phyloP scores from a whole-genome alignment of 768 basidiomycete genomes.

The Leccinum subtestaceum region DNA sequence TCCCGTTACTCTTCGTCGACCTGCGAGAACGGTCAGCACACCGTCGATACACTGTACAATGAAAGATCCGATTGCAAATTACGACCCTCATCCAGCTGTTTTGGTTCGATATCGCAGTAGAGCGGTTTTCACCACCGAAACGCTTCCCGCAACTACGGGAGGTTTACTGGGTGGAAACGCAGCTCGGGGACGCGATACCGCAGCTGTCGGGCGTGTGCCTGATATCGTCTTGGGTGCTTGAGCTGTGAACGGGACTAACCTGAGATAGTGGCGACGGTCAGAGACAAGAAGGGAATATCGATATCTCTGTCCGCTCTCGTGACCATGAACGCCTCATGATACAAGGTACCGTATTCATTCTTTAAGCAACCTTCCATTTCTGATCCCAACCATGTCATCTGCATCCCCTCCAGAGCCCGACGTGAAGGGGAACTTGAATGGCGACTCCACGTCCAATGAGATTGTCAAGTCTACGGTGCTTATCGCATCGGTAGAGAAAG shows the following conservation, averaged over 20 bases:
- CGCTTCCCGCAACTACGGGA: slow-evolving; percentile 9
- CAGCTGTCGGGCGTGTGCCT: slow-evolving; percentile 21
- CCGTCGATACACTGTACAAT: neutral
- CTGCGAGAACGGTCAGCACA: neutral
- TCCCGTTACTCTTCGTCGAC: neutral
- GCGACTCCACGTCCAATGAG: slow-evolving; percentile 7
- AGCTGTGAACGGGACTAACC: neutral
- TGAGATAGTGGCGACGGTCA: neutral
- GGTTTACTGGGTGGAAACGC: neutral
- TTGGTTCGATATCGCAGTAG: neutral
- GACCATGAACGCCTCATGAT: slow-evolving; percentile 4
- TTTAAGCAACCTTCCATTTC: neutral
- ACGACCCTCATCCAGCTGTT: slow-evolving; percentile 25
- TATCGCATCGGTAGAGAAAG: slow-evolving; percentile 40
- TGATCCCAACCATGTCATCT: slow-evolving; percentile 11
- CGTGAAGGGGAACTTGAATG: slow-evolving; percentile 3
- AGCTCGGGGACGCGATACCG: neutral
- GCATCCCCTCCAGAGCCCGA: slow-evolving; percentile 9
- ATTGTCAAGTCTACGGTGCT: slow-evolving; percentile 25
- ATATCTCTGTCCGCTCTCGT: neutral
- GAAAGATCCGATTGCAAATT: slow-evolving; percentile 30
- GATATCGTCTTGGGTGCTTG: slow-evolving; percentile 22
- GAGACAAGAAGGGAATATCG: neutral
- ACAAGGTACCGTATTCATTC: neutral
- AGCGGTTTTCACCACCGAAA: slow-evolving; percentile 23